Conservation (phyloP, 225 moss, liverwort and hornwort genomes). For the Pseudisothecium myosuroides region DNA sequence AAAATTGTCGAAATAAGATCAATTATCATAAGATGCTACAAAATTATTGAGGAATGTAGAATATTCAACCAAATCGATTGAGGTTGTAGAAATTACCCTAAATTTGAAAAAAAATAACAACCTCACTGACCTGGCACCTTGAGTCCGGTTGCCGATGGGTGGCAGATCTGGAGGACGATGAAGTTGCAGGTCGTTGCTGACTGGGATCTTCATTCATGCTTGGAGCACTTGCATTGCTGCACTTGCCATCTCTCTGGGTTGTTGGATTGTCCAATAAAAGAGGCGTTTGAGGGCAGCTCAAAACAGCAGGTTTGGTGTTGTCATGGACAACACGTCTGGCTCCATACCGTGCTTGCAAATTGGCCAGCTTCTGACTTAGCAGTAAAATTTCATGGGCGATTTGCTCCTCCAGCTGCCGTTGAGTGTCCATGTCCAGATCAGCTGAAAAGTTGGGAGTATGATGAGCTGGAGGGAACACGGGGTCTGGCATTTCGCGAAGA, state of each 20-base stretch:
- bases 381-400: slow-evolving; percentile 65
- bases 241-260: slow-evolving; percentile 3
- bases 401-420: slow-evolving; percentile 65
- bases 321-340: slow-evolving; percentile 18
- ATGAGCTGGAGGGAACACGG: slow-evolving; percentile 11
- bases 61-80: background rate
- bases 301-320: slow-evolving; percentile 17
- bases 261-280: slow-evolving; percentile 16
- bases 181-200: slow-evolving; percentile 3
- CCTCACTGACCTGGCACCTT: background rate
- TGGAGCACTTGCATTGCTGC: background rate
- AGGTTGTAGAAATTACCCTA: background rate
- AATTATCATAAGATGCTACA: background rate
- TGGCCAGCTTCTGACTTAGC: slow-evolving; percentile 65
- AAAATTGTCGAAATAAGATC: background rate
- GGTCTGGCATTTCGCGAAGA: slow-evolving; percentile 6
- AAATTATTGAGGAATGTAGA: background rate
- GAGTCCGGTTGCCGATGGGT: background rate
- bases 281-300: slow-evolving; percentile 66
- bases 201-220: background rate
- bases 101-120: background rate
- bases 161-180: background rate
- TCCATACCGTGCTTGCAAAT: slow-evolving; percentile 61
- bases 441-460: slow-evolving; percentile 9
- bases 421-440: slow-evolving; percentile 57